Evolutionary conservation across 257 asterid genomes (phyloP).

Genomic region (Solanum pennellii): DNA sequence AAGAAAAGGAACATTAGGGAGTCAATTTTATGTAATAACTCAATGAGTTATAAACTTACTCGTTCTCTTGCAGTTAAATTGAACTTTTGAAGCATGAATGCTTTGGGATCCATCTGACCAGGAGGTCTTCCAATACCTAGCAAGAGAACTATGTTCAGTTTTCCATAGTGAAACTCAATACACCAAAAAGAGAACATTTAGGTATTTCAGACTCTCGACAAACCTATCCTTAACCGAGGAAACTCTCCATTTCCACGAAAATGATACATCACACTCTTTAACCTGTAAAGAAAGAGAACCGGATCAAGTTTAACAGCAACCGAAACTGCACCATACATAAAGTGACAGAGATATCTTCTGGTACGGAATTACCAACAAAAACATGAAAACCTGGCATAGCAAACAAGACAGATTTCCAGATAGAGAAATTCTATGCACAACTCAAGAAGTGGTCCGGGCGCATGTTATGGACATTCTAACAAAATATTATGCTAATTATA

Average conservation of each 20-base stretch:
- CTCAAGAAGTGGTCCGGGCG: background rate
- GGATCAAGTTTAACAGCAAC: background rate
- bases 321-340: background rate
- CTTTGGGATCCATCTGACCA: constrained; percentile 99
- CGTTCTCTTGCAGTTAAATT: constrained; percentile 66
- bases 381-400: background rate
- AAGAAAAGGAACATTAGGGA: background rate
- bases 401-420: background rate
- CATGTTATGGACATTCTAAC: background rate
- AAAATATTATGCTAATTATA: background rate
- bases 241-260: constrained; percentile 74
- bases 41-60: constrained; percentile 31
- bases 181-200: background rate
- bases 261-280: constrained; percentile 67
- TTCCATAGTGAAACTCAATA: background rate
- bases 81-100: constrained; percentile 81
- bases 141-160: background rate
- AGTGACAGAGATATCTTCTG: background rate
- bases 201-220: constrained; percentile 11
- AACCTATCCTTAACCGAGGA: constrained; percentile 93
- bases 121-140: constrained; percentile 93
- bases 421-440: background rate
- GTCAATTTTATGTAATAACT: background rate
- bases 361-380: background rate
- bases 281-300: constrained; percentile 23